Evolutionary conservation across 1,284 basidiomycete species (phyloP).

Genomic region (Trametes polyzona): DNA sequence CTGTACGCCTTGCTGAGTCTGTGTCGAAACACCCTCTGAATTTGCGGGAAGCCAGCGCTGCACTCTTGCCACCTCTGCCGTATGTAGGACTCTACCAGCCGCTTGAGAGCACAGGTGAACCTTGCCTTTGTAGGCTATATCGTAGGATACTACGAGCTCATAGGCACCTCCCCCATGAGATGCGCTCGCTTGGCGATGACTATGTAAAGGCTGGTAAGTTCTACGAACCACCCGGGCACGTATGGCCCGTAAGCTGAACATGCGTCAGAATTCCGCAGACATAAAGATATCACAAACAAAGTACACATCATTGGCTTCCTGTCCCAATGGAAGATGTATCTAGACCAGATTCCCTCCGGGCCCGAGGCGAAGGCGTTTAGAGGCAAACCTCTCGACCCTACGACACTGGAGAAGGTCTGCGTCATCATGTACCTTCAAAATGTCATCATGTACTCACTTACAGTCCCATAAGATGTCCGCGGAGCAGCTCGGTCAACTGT

Average conservation of each 20-base stretch:
- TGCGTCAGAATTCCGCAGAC: slow-evolving; percentile 78
- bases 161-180: slow-evolving; percentile 73
- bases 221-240: not conserved
- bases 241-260: not conserved
- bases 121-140: slow-evolving; percentile 61
- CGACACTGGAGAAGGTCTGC: slow-evolving; percentile 78
- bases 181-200: slow-evolving; percentile 85
- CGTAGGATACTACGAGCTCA: slow-evolving; percentile 83
- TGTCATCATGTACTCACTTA: not conserved
- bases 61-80: slow-evolving; percentile 84
- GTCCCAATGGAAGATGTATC: slow-evolving; percentile 90
- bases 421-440: not conserved
- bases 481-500: slow-evolving; percentile 90
- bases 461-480: slow-evolving; percentile 72
- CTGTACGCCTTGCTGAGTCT: slow-evolving; percentile 65
- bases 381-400: slow-evolving; percentile 77
- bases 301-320: slow-evolving; percentile 91
- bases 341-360: slow-evolving; percentile 68
- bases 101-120: not conserved
- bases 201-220: slow-evolving; percentile 83
- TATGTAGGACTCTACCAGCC: slow-evolving; percentile 40
- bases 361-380: slow-evolving; percentile 51
- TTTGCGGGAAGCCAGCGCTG: slow-evolving; percentile 65
- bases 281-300: slow-evolving; percentile 81
- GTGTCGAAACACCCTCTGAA: slow-evolving; percentile 65